Base-by-base conservation (phyloP, 2,329 filamentous ascomycete genomes). In the Mollisiaceae sp. region DNA sequence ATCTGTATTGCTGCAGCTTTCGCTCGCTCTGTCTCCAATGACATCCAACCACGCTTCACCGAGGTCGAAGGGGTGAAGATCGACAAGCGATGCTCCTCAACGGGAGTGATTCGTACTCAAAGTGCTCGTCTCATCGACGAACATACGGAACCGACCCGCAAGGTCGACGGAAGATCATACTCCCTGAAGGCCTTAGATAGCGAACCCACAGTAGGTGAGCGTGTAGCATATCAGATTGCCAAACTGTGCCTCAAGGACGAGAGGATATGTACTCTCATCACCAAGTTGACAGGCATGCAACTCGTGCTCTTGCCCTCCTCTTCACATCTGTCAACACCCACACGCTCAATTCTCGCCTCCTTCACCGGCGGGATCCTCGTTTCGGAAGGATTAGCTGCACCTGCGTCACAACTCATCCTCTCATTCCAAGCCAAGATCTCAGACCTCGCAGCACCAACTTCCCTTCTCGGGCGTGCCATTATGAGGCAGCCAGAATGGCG, bases 1-100 rank as follows among this genome's bases (percentile, higher is more conserved):
- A 54, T 66, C n/a, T 66, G 64, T 39, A 57, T 62, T 22, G 11
- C 35, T 12, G 64, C 64, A 14, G 60, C 64, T 18, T 66, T 66
- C 24, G 64, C 60, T 27, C 38, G 64, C 18, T 66, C 64, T 4
- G 55, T 63, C 1, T 63, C 64, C 14, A 66, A 63, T 47, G 56
- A 66, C 18, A n/a, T 41, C 20, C 64, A 63, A 50, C 47, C 60
- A 8, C 60, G 60, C 39, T 66, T 66, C 32, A 24, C 43, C 45
- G 56, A 57, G 47, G 60, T 63, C 15, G 39, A 66, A 45, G 60
- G 55, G 2, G 18, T 63, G 14, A 66, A 63, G 35, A 66, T 66
- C 36, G 63, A 65, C 45, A 65, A 65, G 27, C 36, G 59, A 43
- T 65, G 63, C 59, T 52, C 54, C 14, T 65, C 63, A 3, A 65